Evolutionary conservation across 208 protist genomes (phyloP).

Genomic region (Novymonas esmeraldas): DNA sequence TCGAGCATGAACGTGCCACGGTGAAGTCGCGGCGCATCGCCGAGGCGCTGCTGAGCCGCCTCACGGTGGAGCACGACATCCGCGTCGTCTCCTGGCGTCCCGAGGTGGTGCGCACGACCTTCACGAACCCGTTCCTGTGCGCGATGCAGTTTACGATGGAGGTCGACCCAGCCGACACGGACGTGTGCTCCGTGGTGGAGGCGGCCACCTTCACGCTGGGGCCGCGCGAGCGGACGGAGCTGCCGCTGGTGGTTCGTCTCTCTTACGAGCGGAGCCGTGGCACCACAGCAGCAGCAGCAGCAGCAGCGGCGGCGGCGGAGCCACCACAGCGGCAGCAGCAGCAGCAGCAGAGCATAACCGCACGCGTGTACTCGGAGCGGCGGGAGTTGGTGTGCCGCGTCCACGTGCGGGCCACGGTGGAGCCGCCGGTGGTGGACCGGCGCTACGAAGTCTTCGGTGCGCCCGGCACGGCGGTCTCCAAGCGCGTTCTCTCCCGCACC

Average conservation of each 20-base stretch:
- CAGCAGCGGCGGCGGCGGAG: not conserved
- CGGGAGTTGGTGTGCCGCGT: conserved; percentile 72
- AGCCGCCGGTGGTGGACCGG: conserved; percentile 75
- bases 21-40: conserved; percentile 78
- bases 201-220: conserved; percentile 59
- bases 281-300: not conserved
- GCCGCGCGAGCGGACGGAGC: conserved; percentile 55
- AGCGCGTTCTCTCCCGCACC: conserved; percentile 65
- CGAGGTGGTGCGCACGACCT: conserved; percentile 58
- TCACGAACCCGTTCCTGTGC: conserved; percentile 67
- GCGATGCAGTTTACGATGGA: conserved; percentile 79
- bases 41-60: conserved; percentile 62
- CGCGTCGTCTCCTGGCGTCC: conserved; percentile 62
- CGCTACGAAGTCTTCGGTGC: conserved; percentile 85
- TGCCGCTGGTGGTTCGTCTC: conserved; percentile 65
- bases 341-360: conserved; percentile 33
- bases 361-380: conserved; percentile 62
- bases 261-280: too few species aligned
- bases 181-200: conserved; percentile 45
- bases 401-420: conserved; percentile 57
- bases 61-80: conserved; percentile 71
- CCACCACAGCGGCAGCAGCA: not conserved
- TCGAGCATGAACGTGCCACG: conserved; percentile 78
- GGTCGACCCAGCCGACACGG: conserved; percentile 33
- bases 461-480: conserved; percentile 56